These are phyloP conservation scores for Dalbergia cochinchinensis DNA, from an alignment of 306 rosid species.

Conservation along the genomic window DNA sequence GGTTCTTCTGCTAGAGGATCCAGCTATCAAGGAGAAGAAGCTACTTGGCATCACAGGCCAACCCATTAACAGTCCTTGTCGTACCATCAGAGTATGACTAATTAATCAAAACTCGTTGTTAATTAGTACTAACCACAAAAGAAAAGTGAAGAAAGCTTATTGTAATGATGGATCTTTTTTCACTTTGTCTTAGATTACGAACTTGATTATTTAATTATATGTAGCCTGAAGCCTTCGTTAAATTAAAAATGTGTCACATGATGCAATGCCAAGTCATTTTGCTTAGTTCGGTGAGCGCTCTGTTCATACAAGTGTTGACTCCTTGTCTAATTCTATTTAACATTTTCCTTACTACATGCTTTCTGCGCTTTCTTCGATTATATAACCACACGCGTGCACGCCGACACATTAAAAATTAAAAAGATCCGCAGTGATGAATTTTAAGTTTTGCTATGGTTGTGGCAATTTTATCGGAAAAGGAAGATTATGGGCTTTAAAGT, in stretches of 20 bases:
- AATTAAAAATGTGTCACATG: constrained; percentile 44
- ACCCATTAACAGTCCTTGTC: constrained; percentile 50
- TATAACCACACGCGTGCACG: constrained; percentile 56
- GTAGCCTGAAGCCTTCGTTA: constrained; percentile 29
- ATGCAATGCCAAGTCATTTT: constrained; percentile 43
- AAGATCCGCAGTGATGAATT: too few relatives aligned
- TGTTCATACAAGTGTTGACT: constrained; percentile 27
- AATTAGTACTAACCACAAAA: constrained; percentile 50
- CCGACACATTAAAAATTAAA: background rate
- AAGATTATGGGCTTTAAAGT: constrained; percentile 30
- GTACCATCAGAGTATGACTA: constrained; percentile 64
- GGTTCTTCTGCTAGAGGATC: constrained; percentile 84
- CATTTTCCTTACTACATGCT: background rate
- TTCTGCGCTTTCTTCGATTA: constrained; percentile 26
- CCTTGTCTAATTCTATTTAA: background rate
- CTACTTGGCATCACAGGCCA: constrained; percentile 59
- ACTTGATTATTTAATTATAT: constrained; percentile 43
- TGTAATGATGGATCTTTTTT: constrained; percentile 43
- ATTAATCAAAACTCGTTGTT: constrained; percentile 9
- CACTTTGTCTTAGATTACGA: constrained; percentile 47
- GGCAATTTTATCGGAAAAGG: constrained; percentile 18
- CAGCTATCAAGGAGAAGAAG: constrained; percentile 86
- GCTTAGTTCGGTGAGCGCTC: constrained; percentile 3
- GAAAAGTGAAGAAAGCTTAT: constrained; percentile 32
- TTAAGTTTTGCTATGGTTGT: constrained; percentile 19